Base-by-base conservation (phyloP, 1,284 basidiomycete genomes). In the Cutaneotrichosporon sp. region DNA sequence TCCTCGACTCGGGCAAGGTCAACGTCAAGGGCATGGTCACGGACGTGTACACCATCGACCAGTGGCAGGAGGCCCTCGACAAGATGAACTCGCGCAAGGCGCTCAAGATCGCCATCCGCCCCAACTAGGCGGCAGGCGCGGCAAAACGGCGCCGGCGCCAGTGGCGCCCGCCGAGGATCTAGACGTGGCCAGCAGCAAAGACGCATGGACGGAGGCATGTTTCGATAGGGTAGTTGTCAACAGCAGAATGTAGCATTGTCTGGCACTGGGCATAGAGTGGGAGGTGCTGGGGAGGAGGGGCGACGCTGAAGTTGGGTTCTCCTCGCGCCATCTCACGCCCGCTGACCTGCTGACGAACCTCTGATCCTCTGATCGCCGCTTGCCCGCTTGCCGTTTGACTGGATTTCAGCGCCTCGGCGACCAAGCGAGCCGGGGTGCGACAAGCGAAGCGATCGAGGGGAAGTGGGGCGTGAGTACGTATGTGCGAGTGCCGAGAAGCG, bases 1-100 rank as follows among this genome's bases (percentile, higher is more conserved):
- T 92, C 75, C 85, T 93, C 60, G 91, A 93, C 72, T 87, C 86
- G 69, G 89, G 90, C 33, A 92, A 90, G 80, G 83, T 94, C 73
- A 87, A 83, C 58, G 86, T 89, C 50, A 88, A 89, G 77, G 91
- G 90, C 50, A 90, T 93, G 88, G 91, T 82, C 60, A 89, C 90
- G 31, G 86, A 92, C 72, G 78, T 86, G 42, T 92, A 86, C 81
- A 84, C 85, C 67, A 80, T 94, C 66, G 85, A 87, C 62, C 87
- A 93, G 58, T 93, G 87, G 80, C 88, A 92, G 77, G 81, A 84
- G 61, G 91, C 90, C 18, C 80, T 94, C 59, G 88, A 93, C 78
- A 92, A 90, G 83, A 87, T 93, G 89, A 87, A 84, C 59, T 77
- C 75, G 60, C 71, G 75, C 61, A 69, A 80, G 65, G 79, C 78